A percentile compares a stretch with the other conserved stretches of the same genome.
These are phyloP conservation scores for Chrysoporthe austroafricana DNA, from an alignment of 2,329 filamentous ascomycete genomes.

Conservation along the genomic window DNA sequence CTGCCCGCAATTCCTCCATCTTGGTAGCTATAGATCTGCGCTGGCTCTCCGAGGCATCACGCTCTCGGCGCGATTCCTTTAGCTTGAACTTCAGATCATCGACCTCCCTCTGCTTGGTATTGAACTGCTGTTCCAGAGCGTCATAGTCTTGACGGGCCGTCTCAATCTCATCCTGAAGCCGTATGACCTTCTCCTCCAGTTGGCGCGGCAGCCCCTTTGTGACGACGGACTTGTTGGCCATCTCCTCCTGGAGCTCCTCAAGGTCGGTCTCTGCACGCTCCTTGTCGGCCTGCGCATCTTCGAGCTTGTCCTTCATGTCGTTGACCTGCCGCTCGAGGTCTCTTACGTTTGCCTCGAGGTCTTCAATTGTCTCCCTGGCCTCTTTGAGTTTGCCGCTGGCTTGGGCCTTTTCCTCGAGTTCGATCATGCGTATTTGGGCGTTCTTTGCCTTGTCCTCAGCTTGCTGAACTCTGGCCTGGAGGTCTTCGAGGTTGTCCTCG, in stretches of 20 bases:
- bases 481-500: conserved; percentile 54
- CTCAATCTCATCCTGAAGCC: conserved; percentile 69
- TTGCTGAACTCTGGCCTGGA: conserved; percentile 53
- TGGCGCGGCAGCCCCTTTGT: conserved; percentile 76
- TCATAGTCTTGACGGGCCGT: conserved; percentile 52
- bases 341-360: conserved; percentile 59
- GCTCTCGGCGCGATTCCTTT: conserved; percentile 48
- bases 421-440: conserved; percentile 52
- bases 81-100: conserved; percentile 49
- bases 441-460: conserved; percentile 63
- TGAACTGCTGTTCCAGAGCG: conserved; percentile 55
- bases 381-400: conserved; percentile 57
- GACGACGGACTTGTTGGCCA: conserved; percentile 77
- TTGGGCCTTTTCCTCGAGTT: conserved; percentile 61
- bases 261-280: conserved; percentile 62
- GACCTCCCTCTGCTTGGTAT: conserved; percentile 51
- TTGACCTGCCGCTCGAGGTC: conserved; percentile 58
- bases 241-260: conserved; percentile 73
- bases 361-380: conserved; percentile 61
- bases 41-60: conserved; percentile 44
- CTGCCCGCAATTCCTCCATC: conserved; percentile 60
- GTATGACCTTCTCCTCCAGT: conserved; percentile 70
- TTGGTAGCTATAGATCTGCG: conserved; percentile 49
- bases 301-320: conserved; percentile 57
- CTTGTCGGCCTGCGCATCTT: conserved; percentile 58